Evolutionary conservation across 768 basidiomycete species (phyloP).

Genomic region (Mycena vitilis): DNA sequence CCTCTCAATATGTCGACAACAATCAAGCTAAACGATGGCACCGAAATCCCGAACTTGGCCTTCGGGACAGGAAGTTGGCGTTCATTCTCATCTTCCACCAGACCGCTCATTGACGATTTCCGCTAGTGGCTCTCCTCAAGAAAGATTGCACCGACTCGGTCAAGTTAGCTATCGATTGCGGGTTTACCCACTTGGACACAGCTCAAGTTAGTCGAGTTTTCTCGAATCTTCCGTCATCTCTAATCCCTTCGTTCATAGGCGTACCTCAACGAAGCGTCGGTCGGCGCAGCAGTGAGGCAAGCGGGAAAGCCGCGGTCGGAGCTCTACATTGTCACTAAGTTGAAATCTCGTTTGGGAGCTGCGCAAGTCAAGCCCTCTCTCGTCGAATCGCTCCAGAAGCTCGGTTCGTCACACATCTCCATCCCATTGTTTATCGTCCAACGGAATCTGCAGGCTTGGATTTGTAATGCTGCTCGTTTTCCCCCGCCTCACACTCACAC

Average conservation of each 20-base stretch:
- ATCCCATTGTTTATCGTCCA: background rate
- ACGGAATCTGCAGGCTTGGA: slow-evolving; percentile 45
- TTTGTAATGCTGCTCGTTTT: slow-evolving; percentile 37
- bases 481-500: background rate
- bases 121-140: slow-evolving; percentile 52
- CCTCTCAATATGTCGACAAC: background rate
- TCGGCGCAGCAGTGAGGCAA: slow-evolving; percentile 62
- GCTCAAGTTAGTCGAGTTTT: slow-evolving; percentile 52
- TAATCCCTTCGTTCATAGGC: too few relatives aligned
- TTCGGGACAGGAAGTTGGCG: slow-evolving; percentile 66
- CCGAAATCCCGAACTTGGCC: slow-evolving; percentile 64
- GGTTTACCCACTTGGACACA: slow-evolving; percentile 71
- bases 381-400: slow-evolving; percentile 61
- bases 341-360: slow-evolving; percentile 53
- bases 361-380: slow-evolving; percentile 58
- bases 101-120: background rate
- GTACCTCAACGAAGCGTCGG: slow-evolving; percentile 66
- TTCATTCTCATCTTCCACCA: background rate
- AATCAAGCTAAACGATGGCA: slow-evolving; percentile 65
- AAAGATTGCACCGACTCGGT: slow-evolving; percentile 57
- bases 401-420: slow-evolving; percentile 41
- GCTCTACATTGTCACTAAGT: slow-evolving; percentile 74
- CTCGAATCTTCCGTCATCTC: too few relatives aligned
- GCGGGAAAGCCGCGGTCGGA: slow-evolving; percentile 64
- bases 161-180: slow-evolving; percentile 62